Conservation (phyloP, 2,329 filamentous ascomycete genomes). For the Xylariales sp. region DNA sequence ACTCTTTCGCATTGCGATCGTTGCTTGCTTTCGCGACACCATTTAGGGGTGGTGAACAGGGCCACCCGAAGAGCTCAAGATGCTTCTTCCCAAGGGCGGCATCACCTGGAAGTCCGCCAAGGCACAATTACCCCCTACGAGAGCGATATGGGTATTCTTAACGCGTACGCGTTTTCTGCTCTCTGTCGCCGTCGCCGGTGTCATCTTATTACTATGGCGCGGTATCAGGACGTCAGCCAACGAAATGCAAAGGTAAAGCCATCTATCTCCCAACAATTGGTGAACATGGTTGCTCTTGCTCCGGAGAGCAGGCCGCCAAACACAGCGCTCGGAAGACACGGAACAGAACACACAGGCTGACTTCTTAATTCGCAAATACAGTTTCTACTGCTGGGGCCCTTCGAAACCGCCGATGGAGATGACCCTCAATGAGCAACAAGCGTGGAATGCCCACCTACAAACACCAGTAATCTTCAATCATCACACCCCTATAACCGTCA, state of each 20-base stretch:
- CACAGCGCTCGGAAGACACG: background rate
- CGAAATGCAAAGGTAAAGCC: conserved; percentile 81
- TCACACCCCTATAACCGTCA: conserved; percentile 81
- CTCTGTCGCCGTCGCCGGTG: conserved; percentile 62
- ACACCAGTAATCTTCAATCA: conserved; percentile 97
- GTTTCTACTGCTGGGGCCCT: conserved; percentile 96
- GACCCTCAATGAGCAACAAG: conserved; percentile 81
- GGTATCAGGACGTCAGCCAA: conserved; percentile 74
- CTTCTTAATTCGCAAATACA: conserved; percentile 32
- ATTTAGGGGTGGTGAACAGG: conserved; percentile 34
- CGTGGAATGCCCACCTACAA: conserved; percentile 83
- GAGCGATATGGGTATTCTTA: conserved; percentile 65
- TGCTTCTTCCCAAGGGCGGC: conserved; percentile 89
- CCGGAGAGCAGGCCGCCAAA: too few species aligned
- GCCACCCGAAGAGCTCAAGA: conserved; percentile 44
- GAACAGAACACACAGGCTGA: conserved; percentile 12
- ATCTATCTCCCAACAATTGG: conserved; percentile 10
- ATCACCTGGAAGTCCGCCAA: conserved; percentile 89
- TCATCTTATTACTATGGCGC: conserved; percentile 82
- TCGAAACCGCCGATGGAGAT: conserved; percentile 95
- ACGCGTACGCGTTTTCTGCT: conserved; percentile 76
- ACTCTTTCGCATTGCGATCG: conserved; percentile 6
- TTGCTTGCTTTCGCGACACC: conserved; percentile 16
- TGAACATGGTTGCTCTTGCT: conserved; percentile 8
- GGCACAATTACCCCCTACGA: conserved; percentile 70